Evolutionary conservation across 176 grass and related monocot species (phyloP).

Genomic region (Echinochloa phyllopogon): DNA sequence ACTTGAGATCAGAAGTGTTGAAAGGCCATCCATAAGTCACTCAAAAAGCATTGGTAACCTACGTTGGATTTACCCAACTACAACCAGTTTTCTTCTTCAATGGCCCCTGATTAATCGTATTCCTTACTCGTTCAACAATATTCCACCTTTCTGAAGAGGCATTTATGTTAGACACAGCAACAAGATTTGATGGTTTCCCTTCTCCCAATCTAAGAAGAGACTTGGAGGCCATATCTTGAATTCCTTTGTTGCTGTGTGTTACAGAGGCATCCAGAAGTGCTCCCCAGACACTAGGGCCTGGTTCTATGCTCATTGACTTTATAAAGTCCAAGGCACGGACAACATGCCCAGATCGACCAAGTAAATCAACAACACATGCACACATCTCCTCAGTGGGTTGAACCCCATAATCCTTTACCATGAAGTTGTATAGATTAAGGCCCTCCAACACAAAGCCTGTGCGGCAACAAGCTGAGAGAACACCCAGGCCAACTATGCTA

Average conservation of each 20-base stretch:
- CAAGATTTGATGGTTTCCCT: slow-evolving; percentile 57
- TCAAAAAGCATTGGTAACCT: background rate
- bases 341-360: slow-evolving; percentile 59
- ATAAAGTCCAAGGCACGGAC: slow-evolving; percentile 62
- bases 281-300: slow-evolving; percentile 67
- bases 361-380: slow-evolving; percentile 66
- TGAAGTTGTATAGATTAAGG: slow-evolving; percentile 56
- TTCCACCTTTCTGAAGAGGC: slow-evolving; percentile 67
- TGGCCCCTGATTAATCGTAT: slow-evolving; percentile 51
- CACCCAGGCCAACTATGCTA: slow-evolving; percentile 52
- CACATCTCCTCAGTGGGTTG: slow-evolving; percentile 67
- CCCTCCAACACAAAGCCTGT: slow-evolving; percentile 55
- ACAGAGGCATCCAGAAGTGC: slow-evolving; percentile 70
- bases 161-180: slow-evolving; percentile 68
- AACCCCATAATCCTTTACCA: slow-evolving; percentile 63
- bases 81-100: slow-evolving; percentile 57
- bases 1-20: background rate
- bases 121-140: slow-evolving; percentile 66
- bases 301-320: slow-evolving; percentile 54
- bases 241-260: slow-evolving; percentile 53
- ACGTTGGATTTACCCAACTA: slow-evolving; percentile 61
- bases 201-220: slow-evolving; percentile 60
- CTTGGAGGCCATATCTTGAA: slow-evolving; percentile 59
- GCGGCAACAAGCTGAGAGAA: slow-evolving; percentile 68
- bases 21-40: background rate